These are phyloP conservation scores for Claviceps spartinae DNA, from an alignment of 2,329 filamentous ascomycete genomes.

Conservation along the genomic window DNA sequence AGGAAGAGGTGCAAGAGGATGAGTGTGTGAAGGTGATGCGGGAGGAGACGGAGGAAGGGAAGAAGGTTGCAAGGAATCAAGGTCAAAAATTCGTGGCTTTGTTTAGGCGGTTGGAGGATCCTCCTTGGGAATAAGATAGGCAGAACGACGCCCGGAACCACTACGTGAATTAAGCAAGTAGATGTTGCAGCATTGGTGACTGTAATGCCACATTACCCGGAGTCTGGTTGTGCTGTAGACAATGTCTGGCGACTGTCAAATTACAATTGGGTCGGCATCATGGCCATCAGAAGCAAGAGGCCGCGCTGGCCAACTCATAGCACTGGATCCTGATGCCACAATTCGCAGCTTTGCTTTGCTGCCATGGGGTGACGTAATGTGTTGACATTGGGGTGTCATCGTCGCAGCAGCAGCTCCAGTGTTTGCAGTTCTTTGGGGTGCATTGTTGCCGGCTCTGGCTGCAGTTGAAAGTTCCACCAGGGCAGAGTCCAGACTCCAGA, in stretches of 20 bases:
- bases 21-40: constrained; percentile 62
- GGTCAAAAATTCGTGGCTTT: constrained; percentile 86
- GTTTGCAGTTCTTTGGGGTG: not conserved
- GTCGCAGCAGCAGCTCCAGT: not conserved
- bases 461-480: not conserved
- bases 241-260: not conserved
- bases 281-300: not conserved
- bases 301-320: not conserved
- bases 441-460: not conserved
- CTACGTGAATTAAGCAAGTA: not conserved
- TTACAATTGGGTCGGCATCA: too few species aligned
- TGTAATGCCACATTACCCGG: not conserved
- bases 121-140: constrained; percentile 47
- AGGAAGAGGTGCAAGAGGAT: constrained; percentile 54
- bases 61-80: constrained; percentile 85
- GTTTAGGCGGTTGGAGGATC: constrained; percentile 69
- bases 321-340: too few species aligned
- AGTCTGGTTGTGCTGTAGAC: not conserved
- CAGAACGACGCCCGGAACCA: not conserved
- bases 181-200: not conserved
- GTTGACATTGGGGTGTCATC: not conserved
- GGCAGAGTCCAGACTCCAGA: too few species aligned
- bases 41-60: constrained; percentile 86
- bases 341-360: not conserved
- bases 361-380: not conserved